A percentile compares a stretch with the other conserved stretches of the same genome.
phyloP scores from a whole-genome alignment of 78 protist species.

The Dictyostelium brefeldianum region DNA sequence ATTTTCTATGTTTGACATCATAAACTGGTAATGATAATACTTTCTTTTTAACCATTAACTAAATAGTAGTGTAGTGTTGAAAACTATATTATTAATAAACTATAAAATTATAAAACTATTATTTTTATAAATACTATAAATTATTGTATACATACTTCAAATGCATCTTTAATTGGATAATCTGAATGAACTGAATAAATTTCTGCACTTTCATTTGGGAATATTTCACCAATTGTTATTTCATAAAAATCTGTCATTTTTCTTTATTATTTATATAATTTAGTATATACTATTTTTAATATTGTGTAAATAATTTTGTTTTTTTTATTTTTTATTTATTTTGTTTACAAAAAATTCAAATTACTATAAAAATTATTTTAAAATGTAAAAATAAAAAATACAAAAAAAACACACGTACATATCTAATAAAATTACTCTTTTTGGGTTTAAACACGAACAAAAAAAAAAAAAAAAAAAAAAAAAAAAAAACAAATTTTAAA shows the following conservation, averaged over 20 bases:
- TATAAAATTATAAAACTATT: not conserved
- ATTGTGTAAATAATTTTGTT: not conserved
- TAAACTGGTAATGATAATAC: conserved; percentile 59
- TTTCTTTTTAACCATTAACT: conserved; percentile 60
- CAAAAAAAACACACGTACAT: too few relatives aligned
- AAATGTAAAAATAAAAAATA: too few relatives aligned
- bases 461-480: too few relatives aligned
- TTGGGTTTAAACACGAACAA: too few relatives aligned
- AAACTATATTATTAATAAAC: not conserved
- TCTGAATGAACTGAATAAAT: conserved; percentile 9
- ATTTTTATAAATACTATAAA: not conserved
- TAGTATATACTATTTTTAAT: too few relatives aligned
- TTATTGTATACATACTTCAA: not conserved
- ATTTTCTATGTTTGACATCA: conserved; percentile 23
- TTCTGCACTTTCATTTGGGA: not conserved
- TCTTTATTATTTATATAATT: not conserved
- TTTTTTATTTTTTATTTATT: not conserved
- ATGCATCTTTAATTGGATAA: conserved; percentile 20
- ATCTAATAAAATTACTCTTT: too few relatives aligned
- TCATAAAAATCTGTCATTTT: not conserved
- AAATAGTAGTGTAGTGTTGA: too few relatives aligned
- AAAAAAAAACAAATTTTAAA: too few relatives aligned
- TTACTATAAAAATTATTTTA: not conserved
- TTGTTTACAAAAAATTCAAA: not conserved
- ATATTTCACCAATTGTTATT: not conserved